These are phyloP conservation scores for Croton setiger DNA, from an alignment of 441 rosid species.

Conservation along the genomic window DNA sequence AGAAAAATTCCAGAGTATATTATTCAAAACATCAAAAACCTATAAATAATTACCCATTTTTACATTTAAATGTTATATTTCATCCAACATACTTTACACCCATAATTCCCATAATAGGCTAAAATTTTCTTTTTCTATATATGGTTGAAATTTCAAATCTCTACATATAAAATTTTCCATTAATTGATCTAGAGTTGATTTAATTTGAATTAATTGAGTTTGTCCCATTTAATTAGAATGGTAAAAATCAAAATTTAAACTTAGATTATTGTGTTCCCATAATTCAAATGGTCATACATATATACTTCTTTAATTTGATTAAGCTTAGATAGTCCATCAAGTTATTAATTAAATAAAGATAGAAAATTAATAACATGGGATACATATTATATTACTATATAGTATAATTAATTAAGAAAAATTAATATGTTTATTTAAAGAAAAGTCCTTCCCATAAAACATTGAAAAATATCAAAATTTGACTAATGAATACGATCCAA, in stretches of 20 bases:
- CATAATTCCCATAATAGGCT: too few species aligned
- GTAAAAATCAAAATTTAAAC: neutral
- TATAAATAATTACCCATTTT: too few species aligned
- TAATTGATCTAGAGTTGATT: neutral
- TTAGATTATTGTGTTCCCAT: neutral
- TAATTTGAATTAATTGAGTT: neutral
- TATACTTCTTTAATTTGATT: neutral
- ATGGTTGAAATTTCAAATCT: neutral
- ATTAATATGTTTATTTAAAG: neutral
- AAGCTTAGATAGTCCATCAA: neutral
- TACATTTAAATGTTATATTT: too few species aligned
- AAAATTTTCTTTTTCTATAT: neutral
- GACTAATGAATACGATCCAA: neutral
- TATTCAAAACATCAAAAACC: too few species aligned
- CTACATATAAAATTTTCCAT: neutral
- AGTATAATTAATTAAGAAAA: too few species aligned
- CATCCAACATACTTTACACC: too few species aligned
- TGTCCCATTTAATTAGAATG: neutral
- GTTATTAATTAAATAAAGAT: neutral
- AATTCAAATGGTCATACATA: slow-evolving; percentile 3
- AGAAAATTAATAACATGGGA: neutral
- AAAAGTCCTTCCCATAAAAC: neutral
- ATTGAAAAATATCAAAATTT: neutral
- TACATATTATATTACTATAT: neutral
- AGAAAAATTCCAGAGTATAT: too few species aligned